Percentiles rank a stretch among this genome's conserved stretches.
phyloP scores from a whole-genome alignment of 2,329 filamentous ascomycete genomes.

The Scedosporium boydii region DNA sequence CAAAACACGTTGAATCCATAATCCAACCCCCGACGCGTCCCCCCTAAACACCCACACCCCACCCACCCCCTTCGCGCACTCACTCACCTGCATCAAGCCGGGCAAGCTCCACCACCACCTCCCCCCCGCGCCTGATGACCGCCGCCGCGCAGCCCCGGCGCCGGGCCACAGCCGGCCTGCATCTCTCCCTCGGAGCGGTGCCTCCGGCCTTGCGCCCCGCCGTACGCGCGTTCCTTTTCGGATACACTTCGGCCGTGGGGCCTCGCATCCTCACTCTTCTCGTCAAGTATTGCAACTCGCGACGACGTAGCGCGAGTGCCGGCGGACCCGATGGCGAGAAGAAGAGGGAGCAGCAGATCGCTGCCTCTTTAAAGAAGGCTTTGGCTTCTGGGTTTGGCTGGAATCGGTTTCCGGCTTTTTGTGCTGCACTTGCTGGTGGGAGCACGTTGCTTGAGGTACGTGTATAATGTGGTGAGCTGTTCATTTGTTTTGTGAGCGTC shows the following conservation, averaged over 20 bases:
- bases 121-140: background rate
- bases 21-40: background rate
- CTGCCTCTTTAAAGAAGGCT: constrained; percentile 20
- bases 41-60: background rate
- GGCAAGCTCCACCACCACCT: no score
- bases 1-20: background rate
- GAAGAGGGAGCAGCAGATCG: background rate
- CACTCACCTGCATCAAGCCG: no score
- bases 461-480: constrained; percentile 11
- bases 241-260: constrained; percentile 49
- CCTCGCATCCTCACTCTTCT: constrained; percentile 47
- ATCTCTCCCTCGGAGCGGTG: constrained; percentile 19
- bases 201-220: constrained; percentile 45
- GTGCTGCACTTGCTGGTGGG: constrained; percentile 49
- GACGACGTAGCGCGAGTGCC: constrained; percentile 11
- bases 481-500: no score
- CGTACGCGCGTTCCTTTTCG: constrained; percentile 49
- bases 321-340: constrained; percentile 9
- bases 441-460: constrained; percentile 51
- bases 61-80: background rate
- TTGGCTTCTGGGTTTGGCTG: constrained; percentile 41
- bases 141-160: background rate
- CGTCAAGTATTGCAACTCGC: constrained; percentile 33
- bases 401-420: constrained; percentile 53
- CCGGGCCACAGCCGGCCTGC: background rate